Evolutionary conservation across 1,284 basidiomycete genomes (phyloP), one percentile per base, ranked within the genome.

Genomic region (Malassezia psittaci): DNA sequence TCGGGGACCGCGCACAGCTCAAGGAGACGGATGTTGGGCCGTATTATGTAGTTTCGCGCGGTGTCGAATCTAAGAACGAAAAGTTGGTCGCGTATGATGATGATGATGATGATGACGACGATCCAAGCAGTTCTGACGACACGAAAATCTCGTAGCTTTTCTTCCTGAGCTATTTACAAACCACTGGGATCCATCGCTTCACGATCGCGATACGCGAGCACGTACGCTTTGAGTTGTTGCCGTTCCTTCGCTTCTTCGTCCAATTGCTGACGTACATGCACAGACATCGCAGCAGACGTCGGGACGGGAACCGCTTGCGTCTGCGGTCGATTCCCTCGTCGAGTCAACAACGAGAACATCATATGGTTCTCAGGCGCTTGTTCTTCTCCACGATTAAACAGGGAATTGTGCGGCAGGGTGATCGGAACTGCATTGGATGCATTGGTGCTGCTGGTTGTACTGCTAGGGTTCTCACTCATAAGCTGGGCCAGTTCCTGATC

Each of bases 401-500:
- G 43, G 85, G 48, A 37, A 15, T 51, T 34, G 32, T 47, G 54
- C 36, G 15, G 35, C 12, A 36, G 41, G 21, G 18, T 32, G 21
- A 32, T 15, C 5, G 41, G 16, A 19, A 21, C 16, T 5, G 51
- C 24, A 32, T 44, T 29, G 15, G 38, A 36, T 46, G 12, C 18
- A 40, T 19, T 57, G 3, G 60, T 86, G 18, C 88, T 82, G 66
- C 19, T 15, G 15, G 29, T 21, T 13, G 50, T 9, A 35, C 37
- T 10, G 45, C 35, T 38, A 29, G 24, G 24, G 24, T 29, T 29
- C 80, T 68, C 90, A 83, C 10, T 83, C 80, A 39, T 84, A 79
- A 99, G 85, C 77, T 88, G 93, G 1, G 93, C 90, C 24, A 99
- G 82, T 74, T 98, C 94, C 72, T 90, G 88, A 10, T 84, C 88